Evolutionary conservation across 2,329 filamentous ascomycete species (phyloP).

Genomic region (Aspergillus sp.): DNA sequence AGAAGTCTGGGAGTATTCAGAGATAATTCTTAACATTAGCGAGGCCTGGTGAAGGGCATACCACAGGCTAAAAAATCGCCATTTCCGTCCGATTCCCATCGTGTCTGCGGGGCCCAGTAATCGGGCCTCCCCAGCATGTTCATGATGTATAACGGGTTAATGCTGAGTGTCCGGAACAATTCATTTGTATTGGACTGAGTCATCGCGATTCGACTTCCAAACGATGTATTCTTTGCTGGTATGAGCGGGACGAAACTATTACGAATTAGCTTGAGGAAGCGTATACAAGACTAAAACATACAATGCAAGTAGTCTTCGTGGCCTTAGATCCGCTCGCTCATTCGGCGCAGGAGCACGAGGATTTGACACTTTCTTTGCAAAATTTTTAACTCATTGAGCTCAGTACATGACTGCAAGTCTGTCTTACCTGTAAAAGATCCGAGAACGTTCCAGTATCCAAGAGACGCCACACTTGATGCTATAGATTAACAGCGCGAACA

Average conservation of each 20-base stretch:
- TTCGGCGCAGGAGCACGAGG: not conserved
- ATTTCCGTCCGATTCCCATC: conserved; percentile 11
- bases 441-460: not conserved
- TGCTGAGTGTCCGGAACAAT: not conserved
- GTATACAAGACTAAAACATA: not conserved
- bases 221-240: conserved; percentile 14
- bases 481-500: not conserved
- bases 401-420: not conserved
- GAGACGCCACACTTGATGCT: not conserved
- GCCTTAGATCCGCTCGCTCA: not conserved
- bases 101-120: conserved; percentile 17
- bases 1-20: conserved; percentile 9
- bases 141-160: conserved; percentile 12
- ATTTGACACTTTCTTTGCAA: not conserved
- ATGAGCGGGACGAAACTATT: conserved; percentile 15
- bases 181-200: conserved; percentile 2
- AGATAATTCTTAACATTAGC: not conserved
- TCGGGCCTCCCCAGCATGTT: conserved; percentile 16
- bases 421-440: not conserved
- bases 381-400: not conserved
- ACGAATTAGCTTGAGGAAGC: not conserved
- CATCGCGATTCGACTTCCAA: conserved; percentile 9
- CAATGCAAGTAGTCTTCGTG: conserved; percentile 12
- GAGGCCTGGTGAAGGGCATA: not conserved
- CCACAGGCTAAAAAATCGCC: conserved; percentile 13